These are phyloP conservation scores for Persicaria maculosa DNA, from an alignment of 148 eudicot species.

Conservation along the genomic window DNA sequence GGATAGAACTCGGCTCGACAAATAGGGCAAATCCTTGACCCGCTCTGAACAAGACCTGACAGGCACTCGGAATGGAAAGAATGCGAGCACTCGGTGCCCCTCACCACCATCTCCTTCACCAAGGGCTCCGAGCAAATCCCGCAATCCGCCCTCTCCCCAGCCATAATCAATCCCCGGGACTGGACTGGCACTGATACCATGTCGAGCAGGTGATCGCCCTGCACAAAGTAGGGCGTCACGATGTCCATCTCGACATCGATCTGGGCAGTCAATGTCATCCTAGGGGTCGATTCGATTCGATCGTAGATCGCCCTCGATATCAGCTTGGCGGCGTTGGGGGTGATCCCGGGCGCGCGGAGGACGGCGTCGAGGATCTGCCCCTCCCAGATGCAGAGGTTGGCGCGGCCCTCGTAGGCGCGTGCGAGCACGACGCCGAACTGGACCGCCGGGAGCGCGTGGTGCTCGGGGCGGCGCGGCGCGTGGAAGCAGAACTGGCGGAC, in stretches of 20 bases:
- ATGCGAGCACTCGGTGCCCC: background rate
- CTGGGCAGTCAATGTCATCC: background rate
- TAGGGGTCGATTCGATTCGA: background rate
- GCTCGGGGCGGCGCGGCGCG: background rate
- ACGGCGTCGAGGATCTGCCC: background rate
- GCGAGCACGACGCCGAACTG: background rate
- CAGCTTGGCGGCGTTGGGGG: background rate
- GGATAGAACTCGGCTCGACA: background rate
- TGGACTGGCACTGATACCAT: background rate
- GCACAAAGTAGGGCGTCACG: background rate
- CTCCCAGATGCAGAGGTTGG: slow-evolving; percentile 4
- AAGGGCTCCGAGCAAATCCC: background rate
- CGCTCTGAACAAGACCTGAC: background rate
- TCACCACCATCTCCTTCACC: background rate
- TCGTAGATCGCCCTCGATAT: background rate
- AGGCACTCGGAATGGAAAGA: background rate
- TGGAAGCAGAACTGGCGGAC: background rate
- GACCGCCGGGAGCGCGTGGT: background rate
- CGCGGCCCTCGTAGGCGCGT: background rate
- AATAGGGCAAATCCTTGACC: background rate
- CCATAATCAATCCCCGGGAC: background rate
- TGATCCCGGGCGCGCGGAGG: background rate
- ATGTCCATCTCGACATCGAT: background rate
- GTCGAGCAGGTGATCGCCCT: background rate
- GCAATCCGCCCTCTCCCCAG: background rate